Base-by-base conservation (phyloP, 176 grass and related monocot genomes). In the Eragrostis curvula region DNA sequence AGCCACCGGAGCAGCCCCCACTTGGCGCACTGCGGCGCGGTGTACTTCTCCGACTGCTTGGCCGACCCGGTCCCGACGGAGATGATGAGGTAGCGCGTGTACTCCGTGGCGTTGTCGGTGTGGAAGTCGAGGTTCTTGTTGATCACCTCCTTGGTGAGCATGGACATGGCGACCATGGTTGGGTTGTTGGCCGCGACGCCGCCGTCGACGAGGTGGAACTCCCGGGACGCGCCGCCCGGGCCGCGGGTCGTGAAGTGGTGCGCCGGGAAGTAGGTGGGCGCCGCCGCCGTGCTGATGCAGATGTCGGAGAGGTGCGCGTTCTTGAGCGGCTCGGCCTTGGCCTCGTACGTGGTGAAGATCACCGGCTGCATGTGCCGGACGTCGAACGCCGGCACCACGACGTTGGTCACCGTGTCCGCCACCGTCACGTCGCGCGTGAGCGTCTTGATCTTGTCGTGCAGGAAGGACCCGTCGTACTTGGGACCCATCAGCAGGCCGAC, bases 131-230 rank as follows among this genome's bases (percentile, higher is more conserved):
- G 1, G 45, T 94, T 94, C 1, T 12, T 9, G 23, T 36, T 21
- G 27, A 85, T 12, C 59, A 87, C 71, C 83, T 89, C 75, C 77
- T 71, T 87, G 16, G 72, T 79, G 8, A 91, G 59, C 11, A 71
- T 23, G 0, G 47, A 81, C 66, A 91, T 89, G 61, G 92, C 89
- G 3, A 73, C 20, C 61, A 87, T 75, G 9, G 84, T 89, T 3
- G 86, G 92, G 76, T 91, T 94, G 68, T 94, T 94, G 8, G 86
- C 86, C 7, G 89, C 89, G 0, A 91, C 86, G 16, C 89, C 92
- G 6, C 89, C 87, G 18, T 94, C 92, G 25, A 94, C 59, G 7
- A 94, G 87, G 61, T 94, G 70, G 44, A 83, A 94, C 14, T 84
- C 56, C 16, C 74, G 30, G 1, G 40, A 24, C 11, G 9, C 8